These are phyloP conservation scores for Trichomonas vaginalis DNA, from an alignment of 208 protist species.

Conservation along the genomic window DNA sequence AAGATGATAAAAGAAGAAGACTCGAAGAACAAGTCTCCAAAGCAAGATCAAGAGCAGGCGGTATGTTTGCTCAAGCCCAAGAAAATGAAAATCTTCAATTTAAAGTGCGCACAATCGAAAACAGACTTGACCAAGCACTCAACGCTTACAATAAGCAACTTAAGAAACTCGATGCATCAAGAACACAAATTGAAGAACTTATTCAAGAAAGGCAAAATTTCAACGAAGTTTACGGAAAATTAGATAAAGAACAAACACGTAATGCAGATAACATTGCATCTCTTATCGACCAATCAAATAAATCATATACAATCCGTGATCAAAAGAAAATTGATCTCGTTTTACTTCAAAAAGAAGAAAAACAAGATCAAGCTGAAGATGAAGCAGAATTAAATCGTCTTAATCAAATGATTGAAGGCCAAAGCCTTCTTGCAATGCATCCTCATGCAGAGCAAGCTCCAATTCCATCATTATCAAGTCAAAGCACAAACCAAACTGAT, in stretches of 20 bases:
- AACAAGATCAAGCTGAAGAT: neutral
- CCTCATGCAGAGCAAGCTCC: neutral
- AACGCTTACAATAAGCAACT: neutral
- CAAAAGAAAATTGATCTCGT: neutral
- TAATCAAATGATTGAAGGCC: neutral
- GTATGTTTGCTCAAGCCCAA: neutral
- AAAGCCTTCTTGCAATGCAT: neutral
- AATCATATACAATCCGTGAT: neutral
- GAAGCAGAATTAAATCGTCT: neutral
- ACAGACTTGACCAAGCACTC: neutral
- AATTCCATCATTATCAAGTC: neutral
- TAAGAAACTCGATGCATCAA: neutral
- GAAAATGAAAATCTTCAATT: neutral
- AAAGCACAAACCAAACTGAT: neutral
- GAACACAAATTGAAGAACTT: neutral
- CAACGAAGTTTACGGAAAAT: neutral
- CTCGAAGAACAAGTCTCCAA: slow-evolving; percentile 9
- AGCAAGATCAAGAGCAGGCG: neutral
- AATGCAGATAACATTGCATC: neutral
- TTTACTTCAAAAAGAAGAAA: neutral
- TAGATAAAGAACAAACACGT: neutral
- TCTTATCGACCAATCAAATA: neutral
- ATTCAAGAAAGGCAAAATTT: neutral
- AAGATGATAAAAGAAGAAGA: neutral
- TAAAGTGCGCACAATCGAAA: neutral